A percentile compares a stretch with the other conserved stretches of the same genome.
phyloP scores from a whole-genome alignment of 2,329 filamentous ascomycete genomes.

The Apiospora koreana region DNA sequence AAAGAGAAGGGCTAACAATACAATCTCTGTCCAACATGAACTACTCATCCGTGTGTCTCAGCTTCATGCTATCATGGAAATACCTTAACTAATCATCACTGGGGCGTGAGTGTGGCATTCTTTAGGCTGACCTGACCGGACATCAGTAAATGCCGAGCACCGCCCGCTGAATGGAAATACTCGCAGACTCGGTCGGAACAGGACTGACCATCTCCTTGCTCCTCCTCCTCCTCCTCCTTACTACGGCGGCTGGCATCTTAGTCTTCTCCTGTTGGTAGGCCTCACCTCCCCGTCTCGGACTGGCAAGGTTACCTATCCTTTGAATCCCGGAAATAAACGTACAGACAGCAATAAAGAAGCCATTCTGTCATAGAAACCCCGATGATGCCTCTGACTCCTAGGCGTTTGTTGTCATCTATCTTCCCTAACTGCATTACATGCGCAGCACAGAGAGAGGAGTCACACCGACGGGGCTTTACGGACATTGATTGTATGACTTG shows the following conservation, averaged over 20 bases:
- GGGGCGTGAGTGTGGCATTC: not conserved
- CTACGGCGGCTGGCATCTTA: not conserved
- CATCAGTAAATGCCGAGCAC: constrained; percentile 3
- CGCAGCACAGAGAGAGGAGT: not conserved
- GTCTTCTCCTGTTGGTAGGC: not conserved
- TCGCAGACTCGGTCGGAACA: not conserved
- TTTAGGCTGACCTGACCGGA: not conserved
- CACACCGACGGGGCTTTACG: not conserved
- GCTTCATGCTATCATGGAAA: not conserved
- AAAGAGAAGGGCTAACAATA: not conserved
- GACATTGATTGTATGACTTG: not conserved
- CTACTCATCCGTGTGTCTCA: not conserved
- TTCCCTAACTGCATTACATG: not conserved
- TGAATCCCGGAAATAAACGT: not conserved
- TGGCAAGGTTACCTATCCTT: not conserved
- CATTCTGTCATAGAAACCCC: no score
- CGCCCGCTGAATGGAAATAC: not conserved
- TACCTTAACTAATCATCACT: constrained; percentile 1
- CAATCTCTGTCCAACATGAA: not conserved
- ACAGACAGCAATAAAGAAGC: not conserved
- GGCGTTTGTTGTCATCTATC: not conserved
- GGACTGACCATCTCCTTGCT: no score
- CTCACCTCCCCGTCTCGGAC: not conserved
- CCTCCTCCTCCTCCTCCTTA: not conserved
- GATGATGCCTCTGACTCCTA: not conserved